Evolutionary conservation across 306 rosid genomes (phyloP).

Genomic region (Fagus sylvatica): DNA sequence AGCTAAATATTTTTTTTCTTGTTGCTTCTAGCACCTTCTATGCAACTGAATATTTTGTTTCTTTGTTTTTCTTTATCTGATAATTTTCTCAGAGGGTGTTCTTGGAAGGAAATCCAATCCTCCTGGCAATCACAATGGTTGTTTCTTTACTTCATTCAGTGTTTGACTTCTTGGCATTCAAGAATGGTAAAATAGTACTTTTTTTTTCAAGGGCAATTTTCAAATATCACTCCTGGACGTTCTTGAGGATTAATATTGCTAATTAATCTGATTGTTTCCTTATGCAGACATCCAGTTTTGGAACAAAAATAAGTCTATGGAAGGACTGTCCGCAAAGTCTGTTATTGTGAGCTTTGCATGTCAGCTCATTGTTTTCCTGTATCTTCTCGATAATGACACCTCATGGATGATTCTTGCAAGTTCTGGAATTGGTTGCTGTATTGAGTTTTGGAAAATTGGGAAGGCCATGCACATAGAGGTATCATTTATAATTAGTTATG

Average conservation of each 20-base stretch:
- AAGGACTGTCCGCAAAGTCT: slow-evolving; percentile 98
- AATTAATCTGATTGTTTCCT: slow-evolving; percentile 22
- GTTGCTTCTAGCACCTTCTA: not conserved
- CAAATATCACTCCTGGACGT: slow-evolving; percentile 11
- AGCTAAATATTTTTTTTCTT: not conserved
- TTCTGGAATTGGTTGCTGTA: slow-evolving; percentile 88
- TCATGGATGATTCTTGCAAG: slow-evolving; percentile 99
- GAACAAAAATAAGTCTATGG: slow-evolving; percentile 99
- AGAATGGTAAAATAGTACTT: slow-evolving; percentile 64
- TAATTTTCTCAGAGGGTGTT: slow-evolving; percentile 73
- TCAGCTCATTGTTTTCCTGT: slow-evolving; percentile 88
- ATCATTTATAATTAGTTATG: slow-evolving; percentile 5
- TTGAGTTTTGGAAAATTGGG: slow-evolving; percentile 99
- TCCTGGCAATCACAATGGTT: slow-evolving; percentile 82
- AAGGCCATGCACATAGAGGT: slow-evolving; percentile 99
- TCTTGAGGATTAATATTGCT: slow-evolving; percentile 17
- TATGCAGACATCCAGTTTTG: slow-evolving; percentile 89
- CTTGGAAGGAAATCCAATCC: slow-evolving; percentile 98
- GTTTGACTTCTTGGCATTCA: slow-evolving; percentile 95
- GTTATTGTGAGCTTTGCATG: slow-evolving; percentile 90
- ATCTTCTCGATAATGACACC: slow-evolving; percentile 94
- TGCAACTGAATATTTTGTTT: not conserved
- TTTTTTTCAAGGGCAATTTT: slow-evolving; percentile 5
- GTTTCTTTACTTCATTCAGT: slow-evolving; percentile 94
- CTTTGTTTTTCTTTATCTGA: slow-evolving; percentile 17